Percentiles rank a stretch among this genome's conserved stretches.
Conservation (phyloP, 176 grass and related monocot genomes). For the Bothriochloa decipiens region DNA sequence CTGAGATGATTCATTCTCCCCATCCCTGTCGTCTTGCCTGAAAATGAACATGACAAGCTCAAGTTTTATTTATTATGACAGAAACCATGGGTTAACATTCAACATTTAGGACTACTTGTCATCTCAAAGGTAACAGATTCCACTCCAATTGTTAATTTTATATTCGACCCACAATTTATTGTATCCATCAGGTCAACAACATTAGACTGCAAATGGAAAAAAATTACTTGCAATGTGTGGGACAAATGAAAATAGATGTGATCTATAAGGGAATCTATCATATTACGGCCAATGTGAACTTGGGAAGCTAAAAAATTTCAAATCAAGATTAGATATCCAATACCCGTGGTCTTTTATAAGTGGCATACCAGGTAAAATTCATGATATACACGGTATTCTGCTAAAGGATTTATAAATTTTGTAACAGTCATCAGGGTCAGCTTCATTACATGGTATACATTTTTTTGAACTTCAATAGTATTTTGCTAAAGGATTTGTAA, state of each 20-base stretch:
- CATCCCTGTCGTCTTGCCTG: slow-evolving; percentile 81
- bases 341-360: too few species aligned
- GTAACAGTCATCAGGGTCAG: too few species aligned
- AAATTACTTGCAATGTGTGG: not conserved
- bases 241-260: not conserved
- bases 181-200: too few species aligned
- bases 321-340: too few species aligned
- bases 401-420: too few species aligned
- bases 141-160: not conserved
- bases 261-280: not conserved
- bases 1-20: slow-evolving; percentile 60
- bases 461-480: too few species aligned
- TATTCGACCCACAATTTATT: not conserved
- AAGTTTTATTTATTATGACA: slow-evolving; percentile 15
- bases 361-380: too few species aligned
- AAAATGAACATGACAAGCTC: slow-evolving; percentile 45
- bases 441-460: too few species aligned
- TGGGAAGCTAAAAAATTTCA: not conserved
- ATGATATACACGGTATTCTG: too few species aligned
- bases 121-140: not conserved
- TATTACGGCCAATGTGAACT: not conserved
- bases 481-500: too few species aligned
- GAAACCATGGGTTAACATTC: not conserved
- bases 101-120: slow-evolving; percentile 5
- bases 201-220: not conserved